phyloP scores from a whole-genome alignment of 352 stramenopile species.

The Phytophthora citricola region DNA sequence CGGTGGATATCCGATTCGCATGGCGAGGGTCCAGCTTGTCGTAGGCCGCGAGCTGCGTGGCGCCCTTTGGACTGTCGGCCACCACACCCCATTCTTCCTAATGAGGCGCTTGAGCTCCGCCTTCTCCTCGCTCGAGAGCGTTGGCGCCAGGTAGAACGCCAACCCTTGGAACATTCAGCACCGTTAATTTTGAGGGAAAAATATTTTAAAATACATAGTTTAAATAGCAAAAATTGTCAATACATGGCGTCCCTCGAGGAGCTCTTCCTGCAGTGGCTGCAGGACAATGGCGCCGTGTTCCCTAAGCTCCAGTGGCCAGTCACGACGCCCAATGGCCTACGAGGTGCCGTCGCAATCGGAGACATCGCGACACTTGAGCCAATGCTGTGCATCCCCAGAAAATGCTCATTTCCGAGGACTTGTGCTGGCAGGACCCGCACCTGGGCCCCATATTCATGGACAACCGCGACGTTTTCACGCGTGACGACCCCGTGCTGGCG shows the following conservation, averaged over 20 bases:
- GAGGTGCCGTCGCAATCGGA: slow-evolving; percentile 59
- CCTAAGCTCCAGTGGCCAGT: slow-evolving; percentile 82
- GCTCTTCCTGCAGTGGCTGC: slow-evolving; percentile 79
- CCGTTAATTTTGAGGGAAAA: no score
- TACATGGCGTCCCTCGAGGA: slow-evolving; percentile 27
- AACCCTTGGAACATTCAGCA: slow-evolving; percentile 36
- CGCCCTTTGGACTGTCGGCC: slow-evolving; percentile 1
- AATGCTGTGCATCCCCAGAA: slow-evolving; percentile 66
- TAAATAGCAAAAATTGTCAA: no score
- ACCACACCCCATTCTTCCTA: slow-evolving; percentile 46
- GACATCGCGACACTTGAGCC: slow-evolving; percentile 64
- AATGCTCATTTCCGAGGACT: slow-evolving; percentile 81
- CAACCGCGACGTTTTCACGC: slow-evolving; percentile 72
- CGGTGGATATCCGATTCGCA: slow-evolving; percentile 45
- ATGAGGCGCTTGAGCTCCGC: slow-evolving; percentile 37
- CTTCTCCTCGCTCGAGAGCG: slow-evolving; percentile 32
- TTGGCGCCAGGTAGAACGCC: slow-evolving; percentile 49
- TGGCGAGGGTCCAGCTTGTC: slow-evolving; percentile 30
- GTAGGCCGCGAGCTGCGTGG: slow-evolving; percentile 53
- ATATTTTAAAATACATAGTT: no score
- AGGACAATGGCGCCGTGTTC: slow-evolving; percentile 72
- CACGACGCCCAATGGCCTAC: slow-evolving; percentile 46
- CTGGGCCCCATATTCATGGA: slow-evolving; percentile 53
- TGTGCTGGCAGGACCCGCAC: slow-evolving; percentile 59
- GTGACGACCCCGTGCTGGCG: slow-evolving; percentile 83